These are phyloP conservation scores for Blumeria hordei DNA, from an alignment of 2,329 filamentous ascomycete genomes.

Conservation along the genomic window DNA sequence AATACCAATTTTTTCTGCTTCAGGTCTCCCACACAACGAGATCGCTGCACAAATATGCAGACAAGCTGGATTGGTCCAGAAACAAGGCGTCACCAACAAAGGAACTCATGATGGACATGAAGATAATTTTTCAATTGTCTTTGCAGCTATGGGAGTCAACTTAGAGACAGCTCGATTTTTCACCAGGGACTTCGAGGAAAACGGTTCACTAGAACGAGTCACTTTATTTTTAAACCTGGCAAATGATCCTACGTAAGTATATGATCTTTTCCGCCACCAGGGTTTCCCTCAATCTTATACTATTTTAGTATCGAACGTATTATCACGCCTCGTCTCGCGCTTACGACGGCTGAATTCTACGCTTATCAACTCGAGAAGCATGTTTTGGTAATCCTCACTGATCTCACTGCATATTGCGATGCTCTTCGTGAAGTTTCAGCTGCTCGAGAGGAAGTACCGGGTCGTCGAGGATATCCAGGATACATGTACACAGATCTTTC, in stretches of 20 bases:
- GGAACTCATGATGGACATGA: slow-evolving; percentile 89
- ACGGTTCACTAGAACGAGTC: slow-evolving; percentile 90
- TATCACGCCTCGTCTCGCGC: slow-evolving; percentile 90
- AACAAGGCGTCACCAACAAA: slow-evolving; percentile 60
- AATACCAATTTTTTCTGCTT: slow-evolving; percentile 96
- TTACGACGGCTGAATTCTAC: slow-evolving; percentile 98
- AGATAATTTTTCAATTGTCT: slow-evolving; percentile 99
- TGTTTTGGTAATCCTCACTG: slow-evolving; percentile 93
- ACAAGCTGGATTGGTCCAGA: slow-evolving; percentile 76
- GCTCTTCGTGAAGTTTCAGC: slow-evolving; percentile 96
- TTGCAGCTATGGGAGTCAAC: slow-evolving; percentile 99
- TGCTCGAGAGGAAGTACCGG: slow-evolving; percentile 92
- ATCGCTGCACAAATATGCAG: slow-evolving; percentile 97
- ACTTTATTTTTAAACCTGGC: slow-evolving; percentile 98
- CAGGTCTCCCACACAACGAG: slow-evolving; percentile 97
- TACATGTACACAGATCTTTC: slow-evolving; percentile 99
- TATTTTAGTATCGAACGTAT: slow-evolving; percentile 78
- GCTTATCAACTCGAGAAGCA: slow-evolving; percentile 99
- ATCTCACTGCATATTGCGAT: slow-evolving; percentile 95
- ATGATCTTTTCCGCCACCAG: no score
- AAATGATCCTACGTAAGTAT: slow-evolving; percentile 80
- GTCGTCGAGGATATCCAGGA: slow-evolving; percentile 97
- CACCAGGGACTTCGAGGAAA: slow-evolving; percentile 95
- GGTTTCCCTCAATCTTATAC: slow-evolving; percentile 3
- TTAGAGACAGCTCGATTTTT: slow-evolving; percentile 98